Evolutionary conservation across 768 basidiomycete genomes (phyloP).

Genomic region (Peribolospora kevripleyi): DNA sequence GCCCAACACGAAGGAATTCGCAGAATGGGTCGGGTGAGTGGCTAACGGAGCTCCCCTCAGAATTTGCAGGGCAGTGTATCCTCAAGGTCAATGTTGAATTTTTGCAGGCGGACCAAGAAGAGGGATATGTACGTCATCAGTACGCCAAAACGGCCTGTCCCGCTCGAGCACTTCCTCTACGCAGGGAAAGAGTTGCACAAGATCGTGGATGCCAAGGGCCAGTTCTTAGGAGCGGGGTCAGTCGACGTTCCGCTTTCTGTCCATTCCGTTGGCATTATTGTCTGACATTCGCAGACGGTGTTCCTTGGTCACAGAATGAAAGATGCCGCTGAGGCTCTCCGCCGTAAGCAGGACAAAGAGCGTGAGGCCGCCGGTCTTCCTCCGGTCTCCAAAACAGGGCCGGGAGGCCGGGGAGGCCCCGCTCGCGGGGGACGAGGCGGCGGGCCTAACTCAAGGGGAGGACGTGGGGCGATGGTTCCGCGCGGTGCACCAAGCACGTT

Average conservation of each 20-base stretch:
- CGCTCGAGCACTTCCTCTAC: conserved; percentile 87
- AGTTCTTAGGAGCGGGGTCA: conserved; percentile 49
- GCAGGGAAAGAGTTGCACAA: conserved; percentile 81
- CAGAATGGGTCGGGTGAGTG: conserved; percentile 92
- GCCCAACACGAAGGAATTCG: conserved; percentile 92
- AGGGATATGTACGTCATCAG: conserved; percentile 99
- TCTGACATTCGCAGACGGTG: not conserved
- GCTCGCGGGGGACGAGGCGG: conserved; percentile 29
- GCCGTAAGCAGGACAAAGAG: conserved; percentile 92
- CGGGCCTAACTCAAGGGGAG: conserved; percentile 10
- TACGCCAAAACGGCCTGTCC: conserved; percentile 83
- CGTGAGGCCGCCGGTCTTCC: conserved; percentile 79
- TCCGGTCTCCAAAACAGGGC: conserved; percentile 29
- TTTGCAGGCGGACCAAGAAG: conserved; percentile 73
- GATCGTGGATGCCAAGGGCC: conserved; percentile 60
- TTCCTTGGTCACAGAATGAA: conserved; percentile 38
- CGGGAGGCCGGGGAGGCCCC: conserved; percentile 15
- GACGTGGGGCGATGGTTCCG: conserved; percentile 18
- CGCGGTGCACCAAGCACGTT: conserved; percentile 3
- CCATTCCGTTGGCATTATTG: not conserved
- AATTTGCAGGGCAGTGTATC: not conserved
- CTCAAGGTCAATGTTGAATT: conserved; percentile 2
- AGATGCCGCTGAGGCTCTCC: conserved; percentile 63
- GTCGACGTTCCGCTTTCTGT: conserved; percentile 5
- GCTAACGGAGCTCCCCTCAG: not conserved